A percentile compares a stretch with the other conserved stretches of the same genome.
phyloP scores from a whole-genome alignment of 2,329 filamentous ascomycete genomes.

The Fusarium aywerte region DNA sequence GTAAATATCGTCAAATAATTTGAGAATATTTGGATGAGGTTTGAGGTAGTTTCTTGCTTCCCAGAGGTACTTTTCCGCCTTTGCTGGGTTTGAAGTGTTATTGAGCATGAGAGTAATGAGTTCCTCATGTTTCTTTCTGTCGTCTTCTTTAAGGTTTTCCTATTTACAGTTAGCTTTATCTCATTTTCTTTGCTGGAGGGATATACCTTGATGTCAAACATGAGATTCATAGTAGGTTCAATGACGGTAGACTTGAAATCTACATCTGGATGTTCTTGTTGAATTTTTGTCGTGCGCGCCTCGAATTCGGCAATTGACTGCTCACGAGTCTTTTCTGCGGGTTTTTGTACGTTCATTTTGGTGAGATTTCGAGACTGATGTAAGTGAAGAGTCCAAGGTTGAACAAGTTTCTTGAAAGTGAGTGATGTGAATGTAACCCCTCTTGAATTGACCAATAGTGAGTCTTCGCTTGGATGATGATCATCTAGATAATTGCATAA shows the following conservation, averaged over 20 bases:
- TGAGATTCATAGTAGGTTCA: slow-evolving; percentile 38
- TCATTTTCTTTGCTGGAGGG: accelerated
- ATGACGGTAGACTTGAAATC: slow-evolving; percentile 32
- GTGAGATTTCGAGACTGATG: neutral
- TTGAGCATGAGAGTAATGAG: slow-evolving; percentile 31
- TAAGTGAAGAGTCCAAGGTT: slow-evolving; percentile 2
- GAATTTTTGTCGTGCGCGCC: slow-evolving; percentile 19
- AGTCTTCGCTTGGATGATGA: neutral
- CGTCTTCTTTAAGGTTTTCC: slow-evolving; percentile 21
- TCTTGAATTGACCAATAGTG: neutral
- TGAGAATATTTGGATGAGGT: slow-evolving; percentile 24
- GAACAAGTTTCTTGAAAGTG: neutral
- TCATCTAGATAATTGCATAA: slow-evolving; percentile 21
- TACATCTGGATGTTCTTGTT: slow-evolving; percentile 29
- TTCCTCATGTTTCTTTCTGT: slow-evolving; percentile 21
- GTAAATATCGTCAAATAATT: slow-evolving; percentile 36
- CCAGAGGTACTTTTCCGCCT: slow-evolving; percentile 36
- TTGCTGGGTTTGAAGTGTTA: slow-evolving; percentile 20
- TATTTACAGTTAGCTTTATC: slow-evolving; percentile 3
- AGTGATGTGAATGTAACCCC: slow-evolving; percentile 7
- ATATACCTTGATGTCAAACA: slow-evolving; percentile 33
- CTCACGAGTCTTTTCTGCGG: slow-evolving; percentile 22
- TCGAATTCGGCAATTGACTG: slow-evolving; percentile 36
- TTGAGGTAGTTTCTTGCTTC: slow-evolving; percentile 34
- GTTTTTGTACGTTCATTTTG: slow-evolving; percentile 13